A percentile compares a stretch with the other conserved stretches of the same genome.
These are phyloP conservation scores for Leishmania turanica DNA, from an alignment of 208 protist genomes.

Conservation along the genomic window DNA sequence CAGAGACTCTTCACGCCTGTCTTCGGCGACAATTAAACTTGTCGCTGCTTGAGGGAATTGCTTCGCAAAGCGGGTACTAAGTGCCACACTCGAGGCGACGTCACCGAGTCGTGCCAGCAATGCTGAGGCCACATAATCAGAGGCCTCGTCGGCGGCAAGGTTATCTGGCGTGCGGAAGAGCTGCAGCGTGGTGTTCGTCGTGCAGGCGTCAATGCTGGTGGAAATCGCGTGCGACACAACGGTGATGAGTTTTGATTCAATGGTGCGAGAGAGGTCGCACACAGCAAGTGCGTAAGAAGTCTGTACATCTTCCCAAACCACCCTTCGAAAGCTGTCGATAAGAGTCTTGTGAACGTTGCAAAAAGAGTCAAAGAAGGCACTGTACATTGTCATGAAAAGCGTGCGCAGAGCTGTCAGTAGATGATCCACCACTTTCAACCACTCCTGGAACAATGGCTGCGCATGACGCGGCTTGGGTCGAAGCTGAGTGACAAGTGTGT, in stretches of 20 bases:
- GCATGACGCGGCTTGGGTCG: slow-evolving; percentile 10
- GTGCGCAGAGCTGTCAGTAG: neutral
- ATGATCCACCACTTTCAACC: neutral
- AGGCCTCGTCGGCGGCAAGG: neutral
- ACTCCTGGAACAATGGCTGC: neutral
- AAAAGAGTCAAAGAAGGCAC: slow-evolving; percentile 13
- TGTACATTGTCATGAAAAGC: neutral
- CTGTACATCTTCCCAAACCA: neutral
- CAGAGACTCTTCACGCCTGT: neutral
- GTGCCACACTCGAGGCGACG: neutral
- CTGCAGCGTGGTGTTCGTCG: neutral
- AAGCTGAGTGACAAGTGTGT: neutral
- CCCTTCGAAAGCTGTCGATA: neutral
- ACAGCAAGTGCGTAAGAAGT: slow-evolving; percentile 9
- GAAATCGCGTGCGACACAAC: slow-evolving; percentile 10
- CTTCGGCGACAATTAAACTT: neutral
- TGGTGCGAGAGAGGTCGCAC: slow-evolving; percentile 7
- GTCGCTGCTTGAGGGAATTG: neutral
- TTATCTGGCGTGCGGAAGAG: neutral
- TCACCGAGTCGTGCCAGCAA: neutral
- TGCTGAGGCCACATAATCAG: neutral
- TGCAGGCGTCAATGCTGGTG: neutral
- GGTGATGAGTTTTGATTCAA: slow-evolving; percentile 12
- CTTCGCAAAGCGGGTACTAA: neutral
- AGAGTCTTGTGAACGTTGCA: slow-evolving; percentile 1